Evolutionary conservation across 1,139 yeast genomes (phyloP).

Genomic region (Saccharomyces hybrid): DNA sequence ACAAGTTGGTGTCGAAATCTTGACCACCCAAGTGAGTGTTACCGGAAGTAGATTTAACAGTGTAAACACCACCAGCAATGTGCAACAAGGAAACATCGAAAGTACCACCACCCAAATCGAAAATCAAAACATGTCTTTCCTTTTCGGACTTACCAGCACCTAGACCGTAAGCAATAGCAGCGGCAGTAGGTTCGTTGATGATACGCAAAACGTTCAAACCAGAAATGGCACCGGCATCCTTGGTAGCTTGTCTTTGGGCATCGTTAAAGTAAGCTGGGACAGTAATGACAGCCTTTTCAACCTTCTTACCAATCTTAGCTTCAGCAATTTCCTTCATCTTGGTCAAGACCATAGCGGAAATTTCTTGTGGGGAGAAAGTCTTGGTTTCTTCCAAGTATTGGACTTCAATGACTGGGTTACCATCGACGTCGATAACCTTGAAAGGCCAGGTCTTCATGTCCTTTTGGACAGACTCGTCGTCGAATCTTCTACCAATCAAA

Average conservation of each 20-base stretch:
- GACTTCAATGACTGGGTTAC: conserved; percentile 77
- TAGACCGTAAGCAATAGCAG: conserved; percentile 94
- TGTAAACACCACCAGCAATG: conserved; percentile 91
- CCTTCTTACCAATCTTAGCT: conserved; percentile 82
- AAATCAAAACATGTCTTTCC: conserved; percentile 82
- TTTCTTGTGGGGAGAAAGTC: conserved; percentile 82
- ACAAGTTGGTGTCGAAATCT: conserved; percentile 37
- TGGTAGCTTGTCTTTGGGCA: conserved; percentile 96
- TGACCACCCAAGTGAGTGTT: conserved; percentile 98
- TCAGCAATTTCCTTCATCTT: conserved; percentile 94
- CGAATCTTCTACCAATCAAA: conserved; percentile 74
- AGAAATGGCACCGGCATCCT: conserved; percentile 94
- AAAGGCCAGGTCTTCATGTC: conserved; percentile 83
- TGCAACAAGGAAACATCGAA: conserved; percentile 90
- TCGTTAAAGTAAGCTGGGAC: conserved; percentile 96
- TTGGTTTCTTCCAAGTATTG: conserved; percentile 62
- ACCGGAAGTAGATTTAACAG: conserved; percentile 96
- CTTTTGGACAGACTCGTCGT: conserved; percentile 70
- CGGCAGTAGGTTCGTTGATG: conserved; percentile 96
- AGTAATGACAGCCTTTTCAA: conserved; percentile 90
- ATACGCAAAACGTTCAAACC: conserved; percentile 90
- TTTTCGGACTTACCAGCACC: conserved; percentile 38
- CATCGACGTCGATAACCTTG: conserved; percentile 57
- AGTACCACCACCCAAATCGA: conserved; percentile 97
- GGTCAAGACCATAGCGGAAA: conserved; percentile 83